Percentiles rank a stretch among this genome's conserved stretches.
phyloP scores from a whole-genome alignment of 192 early-diverging fungal species.

The Funneliformis mosseae region DNA sequence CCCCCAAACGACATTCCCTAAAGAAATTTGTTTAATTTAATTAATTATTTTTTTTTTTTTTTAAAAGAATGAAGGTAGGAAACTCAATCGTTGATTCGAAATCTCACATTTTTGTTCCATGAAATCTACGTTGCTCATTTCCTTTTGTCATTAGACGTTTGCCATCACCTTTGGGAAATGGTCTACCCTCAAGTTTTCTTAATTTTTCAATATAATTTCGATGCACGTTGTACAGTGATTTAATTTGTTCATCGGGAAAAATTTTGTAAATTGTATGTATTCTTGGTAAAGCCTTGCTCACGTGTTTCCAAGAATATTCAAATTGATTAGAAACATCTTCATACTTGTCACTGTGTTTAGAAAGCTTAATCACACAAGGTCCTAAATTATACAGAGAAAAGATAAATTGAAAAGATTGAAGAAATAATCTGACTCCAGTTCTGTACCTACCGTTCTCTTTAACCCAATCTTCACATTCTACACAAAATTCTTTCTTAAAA shows the following conservation, averaged over 20 bases:
- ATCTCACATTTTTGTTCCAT: constrained; percentile 31
- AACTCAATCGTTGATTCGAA: too few relatives aligned
- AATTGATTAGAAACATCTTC: constrained; percentile 34
- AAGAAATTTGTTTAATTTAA: background rate
- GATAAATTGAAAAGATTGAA: background rate
- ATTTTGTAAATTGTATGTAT: constrained; percentile 27
- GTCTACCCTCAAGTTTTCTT: constrained; percentile 16
- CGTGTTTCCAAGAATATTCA: constrained; percentile 27
- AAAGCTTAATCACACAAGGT: constrained; percentile 10
- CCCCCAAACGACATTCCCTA: constrained; percentile 8
- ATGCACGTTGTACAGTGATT: constrained; percentile 27
- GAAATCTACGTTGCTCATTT: constrained; percentile 38
- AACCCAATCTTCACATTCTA: background rate
- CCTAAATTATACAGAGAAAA: background rate
- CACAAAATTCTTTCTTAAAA: constrained; percentile 23
- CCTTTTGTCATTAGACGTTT: constrained; percentile 26
- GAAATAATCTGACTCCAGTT: background rate
- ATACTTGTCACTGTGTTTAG: constrained; percentile 1
- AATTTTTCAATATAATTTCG: background rate
- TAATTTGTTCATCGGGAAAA: background rate
- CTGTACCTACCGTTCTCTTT: background rate
- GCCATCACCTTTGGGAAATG: constrained; percentile 28
- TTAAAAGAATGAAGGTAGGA: background rate
- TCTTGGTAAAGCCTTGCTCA: constrained; percentile 1
- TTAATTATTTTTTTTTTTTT: background rate